Evolutionary conservation across 371 early-diverging fungal species (phyloP).

Genomic region (Capniomyces stellatus): DNA sequence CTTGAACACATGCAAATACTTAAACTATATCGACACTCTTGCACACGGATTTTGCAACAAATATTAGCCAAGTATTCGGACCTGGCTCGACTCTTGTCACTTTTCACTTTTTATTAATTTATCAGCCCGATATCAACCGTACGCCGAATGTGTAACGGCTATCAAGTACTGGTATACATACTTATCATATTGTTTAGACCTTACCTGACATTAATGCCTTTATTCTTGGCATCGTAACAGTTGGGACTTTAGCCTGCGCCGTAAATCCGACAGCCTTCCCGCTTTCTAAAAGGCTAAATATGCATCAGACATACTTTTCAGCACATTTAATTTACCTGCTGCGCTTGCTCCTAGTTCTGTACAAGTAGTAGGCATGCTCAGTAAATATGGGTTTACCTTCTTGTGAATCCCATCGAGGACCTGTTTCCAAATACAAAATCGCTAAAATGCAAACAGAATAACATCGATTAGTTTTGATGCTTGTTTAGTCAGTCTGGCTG

Average conservation of each 20-base stretch:
- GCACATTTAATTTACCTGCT: too few species aligned
- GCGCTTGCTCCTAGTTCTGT: too few species aligned
- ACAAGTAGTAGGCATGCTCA: too few species aligned
- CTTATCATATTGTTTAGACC: constrained; percentile 20
- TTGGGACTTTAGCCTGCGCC: constrained; percentile 66
- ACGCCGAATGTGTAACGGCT: not conserved
- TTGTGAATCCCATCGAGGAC: constrained; percentile 42
- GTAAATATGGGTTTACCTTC: constrained; percentile 28
- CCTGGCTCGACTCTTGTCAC: constrained; percentile 31
- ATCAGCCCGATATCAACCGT: not conserved
- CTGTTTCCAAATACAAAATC: constrained; percentile 52
- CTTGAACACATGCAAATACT: too few species aligned
- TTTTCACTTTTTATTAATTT: not conserved
- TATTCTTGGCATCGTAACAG: constrained; percentile 86
- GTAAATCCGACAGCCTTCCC: constrained; percentile 32
- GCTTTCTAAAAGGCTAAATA: constrained; percentile 13
- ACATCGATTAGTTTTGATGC: not conserved
- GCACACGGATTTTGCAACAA: constrained; percentile 1
- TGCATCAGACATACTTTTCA: too few species aligned
- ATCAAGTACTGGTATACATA: constrained; percentile 35
- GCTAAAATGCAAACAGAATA: constrained; percentile 24
- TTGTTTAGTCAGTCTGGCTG: too few species aligned
- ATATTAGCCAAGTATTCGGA: constrained; percentile 42
- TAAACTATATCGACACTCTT: constrained; percentile 22
- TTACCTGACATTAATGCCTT: constrained; percentile 86